These are phyloP conservation scores for Skeletonema costatum DNA, from an alignment of 108 stramenopile genomes.

Conservation along the genomic window DNA sequence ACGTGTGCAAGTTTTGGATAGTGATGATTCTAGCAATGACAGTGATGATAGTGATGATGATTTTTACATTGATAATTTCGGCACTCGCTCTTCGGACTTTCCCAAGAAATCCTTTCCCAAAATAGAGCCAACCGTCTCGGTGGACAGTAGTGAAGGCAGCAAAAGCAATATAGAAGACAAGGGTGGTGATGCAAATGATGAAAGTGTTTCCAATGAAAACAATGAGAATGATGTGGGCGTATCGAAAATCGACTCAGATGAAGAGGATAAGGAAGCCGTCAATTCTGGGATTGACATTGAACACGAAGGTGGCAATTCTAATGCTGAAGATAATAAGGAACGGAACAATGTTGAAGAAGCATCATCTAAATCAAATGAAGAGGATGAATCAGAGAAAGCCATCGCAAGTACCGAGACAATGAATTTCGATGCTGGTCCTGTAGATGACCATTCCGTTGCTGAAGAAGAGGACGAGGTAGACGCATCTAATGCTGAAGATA, in stretches of 20 bases:
- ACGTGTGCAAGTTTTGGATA: conserved; percentile 7
- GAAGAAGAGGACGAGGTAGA: not conserved
- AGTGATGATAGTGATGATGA: conserved; percentile 40
- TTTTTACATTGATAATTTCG: conserved; percentile 34
- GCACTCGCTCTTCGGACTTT: conserved; percentile 13
- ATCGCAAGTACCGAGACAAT: not conserved
- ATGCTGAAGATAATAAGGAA: not conserved
- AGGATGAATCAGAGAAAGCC: not conserved
- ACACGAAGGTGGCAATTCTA: not conserved
- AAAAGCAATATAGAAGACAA: not conserved
- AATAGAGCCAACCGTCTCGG: not conserved
- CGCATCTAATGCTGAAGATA: not conserved
- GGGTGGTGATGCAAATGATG: not conserved
- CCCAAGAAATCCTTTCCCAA: not conserved
- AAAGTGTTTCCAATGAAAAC: not conserved
- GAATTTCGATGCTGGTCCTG: not conserved
- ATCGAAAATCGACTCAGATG: not conserved
- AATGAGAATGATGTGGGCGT: not conserved
- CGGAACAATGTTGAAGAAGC: not conserved
- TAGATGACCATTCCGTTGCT: not conserved
- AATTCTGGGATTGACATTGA: not conserved
- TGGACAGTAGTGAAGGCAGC: not conserved
- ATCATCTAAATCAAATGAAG: not conserved
- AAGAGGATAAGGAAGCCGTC: not conserved
- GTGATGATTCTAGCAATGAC: conserved; percentile 28